phyloP scores from a whole-genome alignment of 148 eudicot genomes.

The Rhododendron simsii region DNA sequence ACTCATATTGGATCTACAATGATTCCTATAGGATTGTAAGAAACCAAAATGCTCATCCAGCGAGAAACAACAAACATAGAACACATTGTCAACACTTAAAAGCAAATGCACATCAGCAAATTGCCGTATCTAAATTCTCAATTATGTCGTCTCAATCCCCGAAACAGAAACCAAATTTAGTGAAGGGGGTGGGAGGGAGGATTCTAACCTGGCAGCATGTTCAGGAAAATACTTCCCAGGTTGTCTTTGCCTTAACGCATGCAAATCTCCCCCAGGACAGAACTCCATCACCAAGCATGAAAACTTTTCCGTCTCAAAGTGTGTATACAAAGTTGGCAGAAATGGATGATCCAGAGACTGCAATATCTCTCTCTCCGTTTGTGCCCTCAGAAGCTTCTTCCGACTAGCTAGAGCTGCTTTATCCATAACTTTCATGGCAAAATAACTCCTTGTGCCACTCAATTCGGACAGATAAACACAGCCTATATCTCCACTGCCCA shows the following conservation, averaged over 20 bases:
- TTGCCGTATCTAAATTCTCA: background rate
- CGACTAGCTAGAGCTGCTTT: constrained; percentile 67
- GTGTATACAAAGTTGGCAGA: constrained; percentile 82
- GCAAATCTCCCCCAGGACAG: constrained; percentile 96
- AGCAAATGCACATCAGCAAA: background rate
- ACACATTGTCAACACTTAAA: background rate
- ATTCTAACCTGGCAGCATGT: constrained; percentile 81
- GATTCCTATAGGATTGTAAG: background rate
- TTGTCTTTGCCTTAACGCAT: constrained; percentile 75
- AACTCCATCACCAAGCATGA: constrained; percentile 89
- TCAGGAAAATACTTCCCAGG: constrained; percentile 80
- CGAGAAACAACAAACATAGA: background rate
- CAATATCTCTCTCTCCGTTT: constrained; percentile 88
- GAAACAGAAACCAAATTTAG: background rate
- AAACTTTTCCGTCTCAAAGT: constrained; percentile 78
- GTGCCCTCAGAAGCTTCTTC: constrained; percentile 80
- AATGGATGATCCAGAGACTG: constrained; percentile 91
- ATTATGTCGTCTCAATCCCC: background rate
- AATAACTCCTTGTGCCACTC: constrained; percentile 65
- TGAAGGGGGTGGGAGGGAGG: background rate
- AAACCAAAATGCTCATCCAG: background rate
- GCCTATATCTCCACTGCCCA: constrained; percentile 93
- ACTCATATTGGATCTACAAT: background rate
- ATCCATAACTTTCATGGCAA: constrained; percentile 93
- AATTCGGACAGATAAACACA: constrained; percentile 75